A percentile compares a stretch with the other conserved stretches of the same genome.
These are phyloP conservation scores for Skeletonema costatum DNA, from an alignment of 108 stramenopile genomes.

Conservation along the genomic window DNA sequence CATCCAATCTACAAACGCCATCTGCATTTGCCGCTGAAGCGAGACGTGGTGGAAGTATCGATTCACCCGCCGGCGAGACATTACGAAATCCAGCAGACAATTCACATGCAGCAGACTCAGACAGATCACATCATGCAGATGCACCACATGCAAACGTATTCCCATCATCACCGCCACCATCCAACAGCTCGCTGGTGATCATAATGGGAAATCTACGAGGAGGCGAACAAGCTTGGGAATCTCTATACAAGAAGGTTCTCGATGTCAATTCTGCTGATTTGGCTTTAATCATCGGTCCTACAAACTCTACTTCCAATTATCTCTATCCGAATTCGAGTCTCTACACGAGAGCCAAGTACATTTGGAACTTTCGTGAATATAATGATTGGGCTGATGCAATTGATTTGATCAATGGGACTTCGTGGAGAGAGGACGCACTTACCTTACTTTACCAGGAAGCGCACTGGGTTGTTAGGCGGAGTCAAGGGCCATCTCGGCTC, in stretches of 20 bases:
- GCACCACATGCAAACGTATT: too few species aligned
- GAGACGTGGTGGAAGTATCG: neutral
- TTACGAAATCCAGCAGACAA: neutral
- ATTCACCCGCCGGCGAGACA: neutral
- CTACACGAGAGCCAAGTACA: slow-evolving; percentile 39
- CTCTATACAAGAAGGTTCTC: slow-evolving; percentile 49
- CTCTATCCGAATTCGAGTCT: slow-evolving; percentile 15
- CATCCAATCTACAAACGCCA: neutral
- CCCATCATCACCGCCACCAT: neutral
- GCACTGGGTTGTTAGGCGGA: slow-evolving; percentile 25
- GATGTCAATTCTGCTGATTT: slow-evolving; percentile 49
- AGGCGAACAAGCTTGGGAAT: slow-evolving; percentile 51
- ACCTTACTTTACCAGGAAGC: neutral
- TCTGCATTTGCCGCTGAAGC: neutral
- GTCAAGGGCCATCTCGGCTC: slow-evolving; percentile 18
- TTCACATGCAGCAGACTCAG: neutral
- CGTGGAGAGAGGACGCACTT: slow-evolving; percentile 20
- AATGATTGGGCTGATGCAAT: slow-evolving; percentile 56
- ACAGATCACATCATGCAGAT: too few species aligned
- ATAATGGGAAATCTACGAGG: slow-evolving; percentile 51
- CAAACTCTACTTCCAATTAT: neutral
- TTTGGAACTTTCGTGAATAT: slow-evolving; percentile 40
- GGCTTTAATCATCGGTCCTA: slow-evolving; percentile 40
- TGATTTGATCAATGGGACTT: slow-evolving; percentile 43
- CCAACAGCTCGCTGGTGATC: slow-evolving; percentile 39